phyloP scores from a whole-genome alignment of 768 basidiomycete genomes.

The Lactarius trivialis region DNA sequence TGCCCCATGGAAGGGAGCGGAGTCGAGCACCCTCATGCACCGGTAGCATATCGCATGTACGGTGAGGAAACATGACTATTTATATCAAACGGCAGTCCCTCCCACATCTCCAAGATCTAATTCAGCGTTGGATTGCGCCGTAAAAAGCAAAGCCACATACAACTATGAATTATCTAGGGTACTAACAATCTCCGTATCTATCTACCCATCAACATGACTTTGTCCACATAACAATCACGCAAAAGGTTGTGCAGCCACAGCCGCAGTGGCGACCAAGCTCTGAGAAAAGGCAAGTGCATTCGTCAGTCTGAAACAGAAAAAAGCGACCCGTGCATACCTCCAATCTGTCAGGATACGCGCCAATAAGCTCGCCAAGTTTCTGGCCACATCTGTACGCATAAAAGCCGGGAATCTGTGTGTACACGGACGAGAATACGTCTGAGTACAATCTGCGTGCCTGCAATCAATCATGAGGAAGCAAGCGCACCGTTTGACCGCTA shows the following conservation, averaged over 20 bases:
- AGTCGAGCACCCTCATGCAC: background rate
- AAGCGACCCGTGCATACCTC: constrained; percentile 1
- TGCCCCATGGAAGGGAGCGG: background rate
- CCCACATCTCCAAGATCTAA: background rate
- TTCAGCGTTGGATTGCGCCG: background rate
- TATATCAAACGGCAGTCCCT: background rate
- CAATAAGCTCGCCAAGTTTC: constrained; percentile 12
- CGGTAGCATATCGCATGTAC: background rate
- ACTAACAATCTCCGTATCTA: background rate
- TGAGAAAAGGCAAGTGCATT: background rate
- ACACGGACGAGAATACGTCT: background rate
- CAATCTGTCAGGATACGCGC: constrained; percentile 3
- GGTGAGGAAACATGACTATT: background rate
- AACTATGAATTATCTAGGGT: background rate
- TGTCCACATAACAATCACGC: background rate
- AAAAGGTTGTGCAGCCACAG: constrained; percentile 1
- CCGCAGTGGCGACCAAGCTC: constrained; percentile 4
- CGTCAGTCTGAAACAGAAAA: background rate
- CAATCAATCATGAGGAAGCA: background rate
- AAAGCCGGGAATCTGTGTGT: constrained; percentile 18
- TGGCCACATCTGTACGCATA: constrained; percentile 12
- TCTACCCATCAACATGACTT: background rate
- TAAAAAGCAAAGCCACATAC: background rate
- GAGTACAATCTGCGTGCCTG: background rate
- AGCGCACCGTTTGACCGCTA: constrained; percentile 11